Evolutionary conservation across 257 asterid species (phyloP).

Genomic region (Vinca minor): DNA sequence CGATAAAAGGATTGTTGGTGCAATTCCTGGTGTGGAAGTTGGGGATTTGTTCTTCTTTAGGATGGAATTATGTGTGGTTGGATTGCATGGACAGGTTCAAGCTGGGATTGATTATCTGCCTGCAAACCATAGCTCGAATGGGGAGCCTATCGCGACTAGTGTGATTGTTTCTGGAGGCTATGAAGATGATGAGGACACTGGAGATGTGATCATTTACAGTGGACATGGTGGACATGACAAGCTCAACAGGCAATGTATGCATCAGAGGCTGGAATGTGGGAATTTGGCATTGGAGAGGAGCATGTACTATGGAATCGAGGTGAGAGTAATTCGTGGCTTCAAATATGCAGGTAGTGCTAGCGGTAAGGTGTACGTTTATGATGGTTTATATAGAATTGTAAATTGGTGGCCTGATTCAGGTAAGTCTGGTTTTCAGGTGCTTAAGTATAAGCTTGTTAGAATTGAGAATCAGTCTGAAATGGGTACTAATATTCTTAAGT

Average conservation of each 20-base stretch:
- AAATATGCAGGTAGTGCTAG: constrained; percentile 61
- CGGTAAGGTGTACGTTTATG: constrained; percentile 75
- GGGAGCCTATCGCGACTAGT: constrained; percentile 90
- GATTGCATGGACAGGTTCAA: constrained; percentile 80
- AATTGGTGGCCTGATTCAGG: constrained; percentile 78
- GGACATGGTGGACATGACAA: constrained; percentile 97
- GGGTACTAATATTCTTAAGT: constrained; percentile 57
- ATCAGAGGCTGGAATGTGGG: constrained; percentile 76
- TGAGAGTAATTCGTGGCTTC: constrained; percentile 76
- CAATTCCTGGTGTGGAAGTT: constrained; percentile 58
- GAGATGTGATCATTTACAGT: constrained; percentile 71
- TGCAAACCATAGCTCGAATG: constrained; percentile 61
- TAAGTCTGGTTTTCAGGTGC: constrained; percentile 74
- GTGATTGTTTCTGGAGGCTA: constrained; percentile 86
- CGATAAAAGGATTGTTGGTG: constrained; percentile 72
- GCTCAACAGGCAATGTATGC: constrained; percentile 44
- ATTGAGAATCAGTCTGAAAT: constrained; percentile 56
- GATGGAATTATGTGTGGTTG: constrained; percentile 76
- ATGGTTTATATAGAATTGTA: constrained; percentile 58
- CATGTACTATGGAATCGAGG: constrained; percentile 73
- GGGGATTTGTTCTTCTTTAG: constrained; percentile 81
- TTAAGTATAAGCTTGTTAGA: constrained; percentile 59
- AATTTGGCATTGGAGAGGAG: constrained; percentile 84
- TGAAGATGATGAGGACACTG: constrained; percentile 76
- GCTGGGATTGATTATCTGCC: constrained; percentile 85